Percentiles rank a stretch among this genome's conserved stretches.
phyloP scores from a whole-genome alignment of 768 basidiomycete species.

The Kwoniella heveanensis region DNA sequence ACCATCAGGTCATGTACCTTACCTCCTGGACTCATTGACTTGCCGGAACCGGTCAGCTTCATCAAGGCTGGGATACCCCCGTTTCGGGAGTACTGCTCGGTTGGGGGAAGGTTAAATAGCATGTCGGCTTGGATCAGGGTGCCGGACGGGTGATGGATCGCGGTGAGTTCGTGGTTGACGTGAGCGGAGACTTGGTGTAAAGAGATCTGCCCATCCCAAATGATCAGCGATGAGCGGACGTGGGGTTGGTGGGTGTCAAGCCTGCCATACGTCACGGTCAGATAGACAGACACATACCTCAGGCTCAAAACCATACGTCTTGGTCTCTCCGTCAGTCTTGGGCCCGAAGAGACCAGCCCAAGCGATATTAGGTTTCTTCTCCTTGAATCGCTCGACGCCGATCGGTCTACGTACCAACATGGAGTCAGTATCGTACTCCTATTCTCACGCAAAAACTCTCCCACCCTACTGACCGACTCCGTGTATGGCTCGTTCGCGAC shows the following conservation, averaged over 20 bases:
- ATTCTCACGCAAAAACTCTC: no score
- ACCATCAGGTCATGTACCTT: conserved; percentile 47
- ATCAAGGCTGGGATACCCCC: conserved; percentile 35
- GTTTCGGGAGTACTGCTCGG: conserved; percentile 64
- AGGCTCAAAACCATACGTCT: conserved; percentile 75
- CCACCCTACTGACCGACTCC: no score
- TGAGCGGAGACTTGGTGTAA: conserved; percentile 64
- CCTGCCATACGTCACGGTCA: no score
- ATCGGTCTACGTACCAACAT: conserved; percentile 58
- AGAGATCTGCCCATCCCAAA: conserved; percentile 29
- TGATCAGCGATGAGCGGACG: conserved; percentile 1
- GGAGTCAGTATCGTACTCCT: no score
- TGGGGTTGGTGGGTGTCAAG: no score
- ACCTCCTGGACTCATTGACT: conserved; percentile 46
- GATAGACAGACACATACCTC: conserved; percentile 52
- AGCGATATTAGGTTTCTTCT: conserved; percentile 58
- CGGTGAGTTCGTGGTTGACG: conserved; percentile 77
- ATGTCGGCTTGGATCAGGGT: conserved; percentile 79
- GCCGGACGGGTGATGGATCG: conserved; percentile 71
- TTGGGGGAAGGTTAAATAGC: conserved; percentile 76
- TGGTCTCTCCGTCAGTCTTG: conserved; percentile 62
- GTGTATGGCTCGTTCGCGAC: no score
- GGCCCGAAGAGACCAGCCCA: conserved; percentile 65
- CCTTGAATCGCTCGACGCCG: conserved; percentile 64
- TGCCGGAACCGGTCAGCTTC: conserved; percentile 29